Evolutionary conservation across 495 filamentous ascomycete genomes (phyloP).

Genomic region (Talaromyces stipitatus): DNA sequence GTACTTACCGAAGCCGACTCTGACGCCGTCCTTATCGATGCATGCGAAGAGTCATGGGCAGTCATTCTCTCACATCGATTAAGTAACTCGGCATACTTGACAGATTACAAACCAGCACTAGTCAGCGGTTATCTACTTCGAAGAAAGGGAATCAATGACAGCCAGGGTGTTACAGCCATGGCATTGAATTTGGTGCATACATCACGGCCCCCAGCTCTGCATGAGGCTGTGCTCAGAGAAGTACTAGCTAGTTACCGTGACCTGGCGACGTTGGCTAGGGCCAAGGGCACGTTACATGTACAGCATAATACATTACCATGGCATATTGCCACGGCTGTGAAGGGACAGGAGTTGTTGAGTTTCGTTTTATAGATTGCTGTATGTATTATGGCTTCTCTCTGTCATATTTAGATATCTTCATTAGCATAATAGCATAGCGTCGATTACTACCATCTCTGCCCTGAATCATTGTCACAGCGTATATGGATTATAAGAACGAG

Average conservation of each 20-base stretch:
- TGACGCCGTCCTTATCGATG: constrained; percentile 68
- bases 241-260: constrained; percentile 67
- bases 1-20: constrained; percentile 51
- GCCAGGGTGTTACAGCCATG: constrained; percentile 56
- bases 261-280: constrained; percentile 65
- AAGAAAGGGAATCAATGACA: constrained; percentile 51
- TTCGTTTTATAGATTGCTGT: constrained; percentile 29
- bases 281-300: constrained; percentile 55
- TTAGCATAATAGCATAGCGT: not conserved
- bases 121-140: constrained; percentile 73
- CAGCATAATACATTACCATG: constrained; percentile 65
- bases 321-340: constrained; percentile 77
- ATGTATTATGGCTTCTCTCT: not conserved
- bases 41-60: constrained; percentile 75
- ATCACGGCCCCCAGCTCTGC: constrained; percentile 31
- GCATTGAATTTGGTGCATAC: constrained; percentile 60
- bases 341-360: constrained; percentile 44
- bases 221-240: constrained; percentile 60
- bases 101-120: constrained; percentile 56
- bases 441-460: not conserved
- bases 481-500: not conserved
- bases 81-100: constrained; percentile 54
- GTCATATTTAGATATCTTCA: no score
- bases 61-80: constrained; percentile 65
- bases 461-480: not conserved